Evolutionary conservation across 345 rosid species (phyloP).

Genomic region (Turnera subulata): DNA sequence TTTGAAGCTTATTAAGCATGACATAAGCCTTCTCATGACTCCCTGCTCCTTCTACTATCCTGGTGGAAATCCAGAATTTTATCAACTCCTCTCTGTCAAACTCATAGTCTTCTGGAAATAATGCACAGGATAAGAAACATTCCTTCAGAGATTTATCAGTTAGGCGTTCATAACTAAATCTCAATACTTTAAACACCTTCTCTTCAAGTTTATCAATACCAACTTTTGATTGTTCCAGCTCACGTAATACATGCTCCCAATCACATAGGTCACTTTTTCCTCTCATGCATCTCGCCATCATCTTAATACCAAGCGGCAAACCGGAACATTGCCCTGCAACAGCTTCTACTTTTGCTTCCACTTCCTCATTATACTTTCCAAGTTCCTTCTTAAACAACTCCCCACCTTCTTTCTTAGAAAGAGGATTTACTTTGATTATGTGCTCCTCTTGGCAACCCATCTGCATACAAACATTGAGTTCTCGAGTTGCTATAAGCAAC

Average conservation of each 20-base stretch:
- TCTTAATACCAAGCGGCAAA: conserved; percentile 14
- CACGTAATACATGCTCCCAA: conserved; percentile 16
- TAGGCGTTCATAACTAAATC: conserved; percentile 12
- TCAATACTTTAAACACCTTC: conserved; percentile 2
- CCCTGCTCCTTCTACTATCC: conserved; percentile 4
- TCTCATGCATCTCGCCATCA: conserved; percentile 17
- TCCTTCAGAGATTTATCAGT: conserved; percentile 3
- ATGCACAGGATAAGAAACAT: conserved; percentile 25
- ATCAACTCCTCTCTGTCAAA: conserved; percentile 1
- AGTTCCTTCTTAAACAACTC: not conserved
- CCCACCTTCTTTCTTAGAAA: conserved; percentile 9
- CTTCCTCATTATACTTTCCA: not conserved
- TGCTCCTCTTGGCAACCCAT: conserved; percentile 4
- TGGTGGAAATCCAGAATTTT: conserved; percentile 15
- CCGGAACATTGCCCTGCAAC: conserved; percentile 8
- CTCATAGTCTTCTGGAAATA: conserved; percentile 3
- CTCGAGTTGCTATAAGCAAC: conserved; percentile 22
- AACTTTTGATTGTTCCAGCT: conserved; percentile 4
- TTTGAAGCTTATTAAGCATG: conserved; percentile 17
- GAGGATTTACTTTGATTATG: not conserved
- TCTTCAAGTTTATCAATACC: too few relatives aligned
- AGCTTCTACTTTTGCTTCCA: not conserved
- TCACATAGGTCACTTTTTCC: conserved; percentile 12
- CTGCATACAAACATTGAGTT: conserved; percentile 1
- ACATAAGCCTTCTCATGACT: not conserved